Percentiles rank a stretch among this genome's conserved stretches.
Conservation (phyloP, 345 rosid species). For the Physaria fendleri region DNA sequence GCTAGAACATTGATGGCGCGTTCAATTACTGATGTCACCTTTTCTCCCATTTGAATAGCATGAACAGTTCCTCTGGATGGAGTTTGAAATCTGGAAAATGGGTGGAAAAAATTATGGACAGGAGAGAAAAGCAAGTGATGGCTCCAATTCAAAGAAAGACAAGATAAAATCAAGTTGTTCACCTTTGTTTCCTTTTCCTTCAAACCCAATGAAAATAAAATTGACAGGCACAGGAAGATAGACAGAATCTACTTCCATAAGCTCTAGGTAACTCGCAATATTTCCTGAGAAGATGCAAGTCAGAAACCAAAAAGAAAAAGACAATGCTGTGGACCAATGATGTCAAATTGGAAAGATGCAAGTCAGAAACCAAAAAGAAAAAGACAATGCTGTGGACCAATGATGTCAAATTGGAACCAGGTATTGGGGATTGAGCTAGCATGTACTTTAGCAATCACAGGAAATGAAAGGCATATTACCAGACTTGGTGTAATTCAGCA, state of each 20-base stretch:
- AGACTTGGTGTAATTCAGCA: slow-evolving; percentile 69
- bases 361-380: too few species aligned
- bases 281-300: slow-evolving; percentile 38
- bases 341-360: too few species aligned
- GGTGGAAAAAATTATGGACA: slow-evolving; percentile 13
- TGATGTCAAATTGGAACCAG: not conserved
- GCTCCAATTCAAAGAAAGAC: not conserved
- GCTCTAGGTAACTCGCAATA: slow-evolving; percentile 75
- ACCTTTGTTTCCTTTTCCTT: slow-evolving; percentile 98
- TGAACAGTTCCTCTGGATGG: slow-evolving; percentile 78
- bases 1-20: slow-evolving; percentile 72
- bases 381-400: too few species aligned
- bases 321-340: too few species aligned
- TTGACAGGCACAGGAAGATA: slow-evolving; percentile 90
- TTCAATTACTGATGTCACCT: slow-evolving; percentile 78
- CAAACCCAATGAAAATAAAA: slow-evolving; percentile 93
- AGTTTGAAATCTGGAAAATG: slow-evolving; percentile 61
- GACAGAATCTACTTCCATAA: slow-evolving; percentile 83
- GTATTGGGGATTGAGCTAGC: not conserved
- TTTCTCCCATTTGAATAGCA: slow-evolving; percentile 87
- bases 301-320: too few species aligned
- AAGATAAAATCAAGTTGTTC: not conserved
- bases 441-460: not conserved
- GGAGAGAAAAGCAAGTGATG: slow-evolving; percentile 2
- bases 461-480: slow-evolving; percentile 39